Percentiles rank a stretch among this genome's conserved stretches.
Conservation (phyloP, 1,284 basidiomycete species). For the Boletus nobilissimus region DNA sequence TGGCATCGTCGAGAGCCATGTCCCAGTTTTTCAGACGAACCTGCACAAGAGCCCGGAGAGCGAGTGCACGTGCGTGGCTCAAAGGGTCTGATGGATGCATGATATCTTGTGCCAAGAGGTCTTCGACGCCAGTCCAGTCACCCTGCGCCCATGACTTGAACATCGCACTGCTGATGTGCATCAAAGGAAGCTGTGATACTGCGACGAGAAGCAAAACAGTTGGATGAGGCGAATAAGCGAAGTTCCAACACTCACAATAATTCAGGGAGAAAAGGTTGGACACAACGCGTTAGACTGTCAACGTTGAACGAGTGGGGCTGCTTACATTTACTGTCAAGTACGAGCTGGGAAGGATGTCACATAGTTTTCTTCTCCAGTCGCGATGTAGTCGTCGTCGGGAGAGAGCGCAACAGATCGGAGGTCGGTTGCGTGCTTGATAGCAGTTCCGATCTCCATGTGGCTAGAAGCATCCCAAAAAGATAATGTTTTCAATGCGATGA, state of each 20-base stretch:
- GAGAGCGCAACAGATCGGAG: background rate
- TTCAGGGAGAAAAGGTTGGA: too few relatives aligned
- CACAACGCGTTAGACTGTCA: background rate
- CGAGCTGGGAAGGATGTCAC: background rate
- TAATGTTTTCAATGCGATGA: background rate
- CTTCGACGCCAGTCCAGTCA: background rate
- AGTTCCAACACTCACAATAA: too few relatives aligned
- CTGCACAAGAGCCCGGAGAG: background rate
- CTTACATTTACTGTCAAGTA: background rate
- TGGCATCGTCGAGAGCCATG: slow-evolving; percentile 3
- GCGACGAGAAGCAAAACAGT: background rate
- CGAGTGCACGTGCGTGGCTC: background rate
- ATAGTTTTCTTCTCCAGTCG: background rate
- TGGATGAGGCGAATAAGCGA: background rate
- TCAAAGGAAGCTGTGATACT: slow-evolving; percentile 3
- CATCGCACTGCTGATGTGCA: background rate
- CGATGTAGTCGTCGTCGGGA: background rate
- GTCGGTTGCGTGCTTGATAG: background rate
- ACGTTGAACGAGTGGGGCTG: background rate
- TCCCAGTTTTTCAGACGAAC: background rate
- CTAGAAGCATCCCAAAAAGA: slow-evolving; percentile 12
- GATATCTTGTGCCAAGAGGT: slow-evolving; percentile 16
- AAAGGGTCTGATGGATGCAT: too few relatives aligned
- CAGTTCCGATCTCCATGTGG: background rate
- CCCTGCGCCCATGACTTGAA: slow-evolving; percentile 1